Evolutionary conservation across 75 land plant genomes (phyloP), one percentile per base, ranked within the genome.

Genomic region (Pinus tabuliformis): DNA sequence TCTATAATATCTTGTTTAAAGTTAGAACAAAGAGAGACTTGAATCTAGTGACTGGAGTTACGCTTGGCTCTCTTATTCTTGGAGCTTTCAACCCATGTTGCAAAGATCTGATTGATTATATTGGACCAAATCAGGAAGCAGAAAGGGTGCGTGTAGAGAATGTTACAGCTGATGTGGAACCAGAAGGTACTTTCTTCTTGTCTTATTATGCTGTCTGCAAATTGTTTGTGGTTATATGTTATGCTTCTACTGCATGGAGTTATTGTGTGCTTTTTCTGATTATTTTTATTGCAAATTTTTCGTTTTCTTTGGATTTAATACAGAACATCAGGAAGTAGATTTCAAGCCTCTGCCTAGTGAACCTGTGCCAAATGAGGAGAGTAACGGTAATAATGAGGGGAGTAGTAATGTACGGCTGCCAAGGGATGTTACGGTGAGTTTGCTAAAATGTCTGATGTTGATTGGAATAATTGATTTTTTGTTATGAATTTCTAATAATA

Each of bases 1-100:
- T 89, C n/a, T 73, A 82, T 14, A 89, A 84, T 75, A 82, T 86
- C 3, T 89, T 89, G 54, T 52, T 84, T 14, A 86, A 82, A 70
- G 89, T 86, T 68, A 75, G 84, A 79, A 83, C 54, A 49, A 49
- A 49, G 54, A 49, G 54, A 12, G 54, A 9, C 12, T 49, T 42
- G 42, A 68, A 68, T 68, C 72, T n/a, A 42, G 52, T n/a, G 3
- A 39, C 72, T 21, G 3, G n/a, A 12, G n/a, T 68, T 42, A 68
- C n/a, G 4, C 6, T 68, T 42, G 22, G 22, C 42, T 42, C 14
- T 42, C 22, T 68, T 68, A 68, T 37, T 37, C n/a, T 42, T 1
- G n/a, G 54, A 49, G 54, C 54, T 49, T 49, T 49, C 54, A 49
- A 49, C 52, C 54, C 49, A 42, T 18, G 20, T 39, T 39, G 7